Percentiles rank a stretch among this genome's conserved stretches.
These are phyloP conservation scores for Bruguiera hainesii DNA, from an alignment of 441 rosid species.

Conservation along the genomic window DNA sequence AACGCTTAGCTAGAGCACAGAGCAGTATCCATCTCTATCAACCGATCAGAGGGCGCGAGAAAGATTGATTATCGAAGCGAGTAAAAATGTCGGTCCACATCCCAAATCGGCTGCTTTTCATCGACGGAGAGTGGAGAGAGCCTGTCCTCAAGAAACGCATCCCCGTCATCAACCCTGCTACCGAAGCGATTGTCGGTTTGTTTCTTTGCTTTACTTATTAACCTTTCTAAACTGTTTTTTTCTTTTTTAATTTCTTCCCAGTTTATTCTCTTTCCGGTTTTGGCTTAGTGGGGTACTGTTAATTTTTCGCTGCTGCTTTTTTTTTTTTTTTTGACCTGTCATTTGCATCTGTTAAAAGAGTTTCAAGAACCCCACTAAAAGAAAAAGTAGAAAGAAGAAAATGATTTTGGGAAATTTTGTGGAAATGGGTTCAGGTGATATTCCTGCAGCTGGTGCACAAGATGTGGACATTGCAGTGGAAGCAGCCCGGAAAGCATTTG, in stretches of 20 bases:
- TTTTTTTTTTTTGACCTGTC: not conserved
- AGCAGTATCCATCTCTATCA: no score
- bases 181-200: constrained; percentile 74
- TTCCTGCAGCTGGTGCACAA: constrained; percentile 91
- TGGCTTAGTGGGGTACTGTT: not conserved
- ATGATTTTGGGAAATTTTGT: not conserved
- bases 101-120: constrained; percentile 70
- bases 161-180: constrained; percentile 76
- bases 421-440: constrained; percentile 52
- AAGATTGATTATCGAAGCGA: no score
- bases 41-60: no score
- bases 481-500: constrained; percentile 75
- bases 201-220: not conserved
- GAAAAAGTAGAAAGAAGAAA: not conserved
- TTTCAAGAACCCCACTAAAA: not conserved
- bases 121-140: constrained; percentile 83
- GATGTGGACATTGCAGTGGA: constrained; percentile 90
- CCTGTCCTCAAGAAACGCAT: constrained; percentile 66
- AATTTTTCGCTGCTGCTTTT: not conserved
- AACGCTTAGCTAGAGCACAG: no score
- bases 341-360: not conserved
- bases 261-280: not conserved
- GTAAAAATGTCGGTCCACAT: constrained; percentile 45
- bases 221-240: not conserved
- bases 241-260: not conserved